Base-by-base conservation (phyloP, 441 rosid species). In the Bocquillonia castaneifolia region DNA sequence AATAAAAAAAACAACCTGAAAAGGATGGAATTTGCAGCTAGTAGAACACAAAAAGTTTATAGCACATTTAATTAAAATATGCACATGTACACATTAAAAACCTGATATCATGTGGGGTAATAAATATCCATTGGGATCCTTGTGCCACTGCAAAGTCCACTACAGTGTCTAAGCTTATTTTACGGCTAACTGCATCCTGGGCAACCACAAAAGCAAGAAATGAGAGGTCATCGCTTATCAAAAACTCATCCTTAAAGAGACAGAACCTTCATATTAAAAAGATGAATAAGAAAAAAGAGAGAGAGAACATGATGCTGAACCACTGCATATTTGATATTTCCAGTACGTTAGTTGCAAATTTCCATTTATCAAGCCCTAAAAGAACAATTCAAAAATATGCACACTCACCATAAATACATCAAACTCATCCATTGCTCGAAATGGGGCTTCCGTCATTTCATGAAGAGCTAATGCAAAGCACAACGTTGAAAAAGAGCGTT, bases 371-470 rank as follows among this genome's bases (percentile, higher is more conserved):
- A 63, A 20, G 23, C 39, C 42, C 29, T n/a, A 51, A 51, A 66
- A 28, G 47, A 34, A 39, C 39, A 29, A n/a, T 31, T 22, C n/a
- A 34, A 53, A 51, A 55, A 18, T 51, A 52, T 40, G 15, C 48
- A 69, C 45, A 40, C 76, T 67, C 79, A 90, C 99, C 98, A 95
- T 94, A 73, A 95, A 95, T 53, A 95, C 98, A 78, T 92, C 98
- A 81, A 95, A 95, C 81, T 95, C 99, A 63, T 92, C 99, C 98
- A 95, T 95, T 2, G 98, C 99, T 78, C 98, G 87, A 65, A 94
- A 94, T 69, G 99, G 97, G 31, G 97, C 82, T 77, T 92, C 99
- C 4, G 93, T 88, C 94, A 92, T 88, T 70, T 83, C 83, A 78
- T 94, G 99, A 70, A 94, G 96, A 72, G 97, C 91, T 65, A 94